Evolutionary conservation across 805 yeast species (phyloP).

Genomic region (Wickerhamomyces pijperi): DNA sequence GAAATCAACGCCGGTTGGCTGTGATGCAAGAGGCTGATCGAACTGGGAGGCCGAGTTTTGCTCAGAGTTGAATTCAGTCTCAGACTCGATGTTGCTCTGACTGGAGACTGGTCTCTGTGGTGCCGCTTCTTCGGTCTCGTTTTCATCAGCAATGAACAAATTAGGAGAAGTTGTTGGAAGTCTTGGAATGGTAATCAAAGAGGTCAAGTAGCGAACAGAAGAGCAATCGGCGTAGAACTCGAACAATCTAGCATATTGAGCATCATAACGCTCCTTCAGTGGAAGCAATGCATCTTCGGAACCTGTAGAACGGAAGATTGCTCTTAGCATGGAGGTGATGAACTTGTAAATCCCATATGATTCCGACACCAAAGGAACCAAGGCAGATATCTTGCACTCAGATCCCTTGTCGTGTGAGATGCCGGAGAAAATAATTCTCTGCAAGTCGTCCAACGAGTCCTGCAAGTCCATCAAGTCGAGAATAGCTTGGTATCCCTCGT

Average conservation of each 20-base stretch:
- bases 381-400: constrained; percentile 75
- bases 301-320: constrained; percentile 64
- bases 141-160: constrained; percentile 17
- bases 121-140: constrained; percentile 9
- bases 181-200: constrained; percentile 69
- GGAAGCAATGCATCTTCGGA: constrained; percentile 71
- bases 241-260: constrained; percentile 48
- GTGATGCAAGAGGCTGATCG: constrained; percentile 31
- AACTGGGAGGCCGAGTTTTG: constrained; percentile 30
- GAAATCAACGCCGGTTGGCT: constrained; percentile 43
- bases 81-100: constrained; percentile 6
- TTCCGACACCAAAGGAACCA: constrained; percentile 86
- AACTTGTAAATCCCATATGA: constrained; percentile 89
- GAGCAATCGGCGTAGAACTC: constrained; percentile 89
- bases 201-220: constrained; percentile 67
- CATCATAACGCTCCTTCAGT: constrained; percentile 54
- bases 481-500: constrained; percentile 88
- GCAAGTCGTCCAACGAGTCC: constrained; percentile 72
- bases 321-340: constrained; percentile 81
- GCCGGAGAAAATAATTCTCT: constrained; percentile 63
- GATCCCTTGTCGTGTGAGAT: constrained; percentile 45
- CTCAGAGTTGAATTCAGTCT: constrained; percentile 33
- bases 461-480: constrained; percentile 78
- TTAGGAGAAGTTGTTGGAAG: constrained; percentile 27
- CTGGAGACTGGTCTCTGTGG: constrained; percentile 14